A percentile compares a stretch with the other conserved stretches of the same genome.
Evolutionary conservation across 768 basidiomycete species (phyloP).

Genomic region (Rubroboletus satanas): DNA sequence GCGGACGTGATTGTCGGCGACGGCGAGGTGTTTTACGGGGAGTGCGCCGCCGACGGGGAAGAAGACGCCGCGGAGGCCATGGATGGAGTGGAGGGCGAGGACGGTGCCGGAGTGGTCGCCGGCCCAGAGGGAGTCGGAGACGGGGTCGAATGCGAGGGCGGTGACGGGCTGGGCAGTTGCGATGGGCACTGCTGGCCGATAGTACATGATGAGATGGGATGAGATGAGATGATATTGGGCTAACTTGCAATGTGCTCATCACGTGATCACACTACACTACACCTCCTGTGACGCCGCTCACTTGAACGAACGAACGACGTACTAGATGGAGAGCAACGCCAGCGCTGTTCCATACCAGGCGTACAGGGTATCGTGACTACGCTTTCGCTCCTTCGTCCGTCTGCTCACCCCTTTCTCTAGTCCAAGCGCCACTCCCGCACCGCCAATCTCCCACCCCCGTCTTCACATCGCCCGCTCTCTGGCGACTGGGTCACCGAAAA

Average conservation of each 20-base stretch:
- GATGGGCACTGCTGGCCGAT: constrained; percentile 20
- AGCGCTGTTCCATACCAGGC: constrained; percentile 47
- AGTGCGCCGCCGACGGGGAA: constrained; percentile 69
- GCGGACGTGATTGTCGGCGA: constrained; percentile 76
- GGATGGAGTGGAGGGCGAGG: constrained; percentile 59
- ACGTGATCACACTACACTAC: too few species aligned
- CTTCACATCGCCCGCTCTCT: constrained; percentile 4
- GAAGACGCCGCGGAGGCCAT: constrained; percentile 63
- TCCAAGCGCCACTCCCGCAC: constrained; percentile 47
- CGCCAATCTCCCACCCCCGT: constrained; percentile 28
- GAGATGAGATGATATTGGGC: too few species aligned
- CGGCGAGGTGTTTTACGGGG: constrained; percentile 68
- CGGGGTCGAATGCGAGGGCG: constrained; percentile 84
- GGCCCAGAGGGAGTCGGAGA: constrained; percentile 86
- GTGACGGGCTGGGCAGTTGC: constrained; percentile 49
- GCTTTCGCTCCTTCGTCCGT: fast-evolving
- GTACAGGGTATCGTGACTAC: constrained; percentile 36
- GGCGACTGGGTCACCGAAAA: constrained; percentile 26
- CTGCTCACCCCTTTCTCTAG: constrained; percentile 22
- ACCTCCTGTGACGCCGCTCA: too few species aligned
- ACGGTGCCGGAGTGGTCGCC: constrained; percentile 72
- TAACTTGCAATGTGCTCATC: too few species aligned
- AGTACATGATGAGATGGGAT: constrained; percentile 18
- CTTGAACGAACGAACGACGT: too few species aligned
- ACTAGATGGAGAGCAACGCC: constrained; percentile 13